Evolutionary conservation across 129 eudicot species (phyloP), one percentile per base, ranked within the genome.

Genomic region (Lactuca saligna): DNA sequence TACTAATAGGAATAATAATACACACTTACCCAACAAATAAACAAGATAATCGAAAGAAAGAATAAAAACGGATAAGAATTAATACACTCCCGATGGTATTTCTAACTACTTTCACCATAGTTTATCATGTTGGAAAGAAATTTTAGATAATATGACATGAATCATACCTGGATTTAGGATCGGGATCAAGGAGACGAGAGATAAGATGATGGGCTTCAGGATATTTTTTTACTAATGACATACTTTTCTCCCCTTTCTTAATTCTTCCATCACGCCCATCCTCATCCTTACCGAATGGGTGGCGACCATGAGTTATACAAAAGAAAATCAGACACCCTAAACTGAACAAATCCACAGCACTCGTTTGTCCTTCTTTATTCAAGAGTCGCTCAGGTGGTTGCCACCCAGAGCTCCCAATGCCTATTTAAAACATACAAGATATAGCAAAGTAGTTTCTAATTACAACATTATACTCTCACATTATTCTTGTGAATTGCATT

Each of bases 321-420:
- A 85, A 91, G 77, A 87, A 91, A 61, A 91, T 90, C 75, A 91
- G 68, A 67, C 97, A 91, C 61, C 97, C 97, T 38, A 87, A 82
- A 80, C 96, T 83, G 73, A 91, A 91, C 48, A 91, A 71, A 74
- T 91, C 97, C 39, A 91, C 88, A 48, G 92, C 93, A 55, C 96
- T 93, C 3, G 97, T 83, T 75, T 91, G 97, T 13, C 92, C 80
- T 79, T 82, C 96, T 25, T 25, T 25, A 48, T 78, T 65, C 41
- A 78, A 87, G 67, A 91, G 85, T 85, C 85, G 97, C 71, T 91
- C 96, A 7, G 97, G 97, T 66, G 97, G 96, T 75, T 88, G 95
- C 97, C 97, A 91, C 42, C 97, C 97, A 33, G 97, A 88, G 83
- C 90, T 91, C 48, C 97, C 97, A 69, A 54, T 73, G 63, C 97